Base-by-base conservation (phyloP, 345 rosid species). In the Triadica sebifera region DNA sequence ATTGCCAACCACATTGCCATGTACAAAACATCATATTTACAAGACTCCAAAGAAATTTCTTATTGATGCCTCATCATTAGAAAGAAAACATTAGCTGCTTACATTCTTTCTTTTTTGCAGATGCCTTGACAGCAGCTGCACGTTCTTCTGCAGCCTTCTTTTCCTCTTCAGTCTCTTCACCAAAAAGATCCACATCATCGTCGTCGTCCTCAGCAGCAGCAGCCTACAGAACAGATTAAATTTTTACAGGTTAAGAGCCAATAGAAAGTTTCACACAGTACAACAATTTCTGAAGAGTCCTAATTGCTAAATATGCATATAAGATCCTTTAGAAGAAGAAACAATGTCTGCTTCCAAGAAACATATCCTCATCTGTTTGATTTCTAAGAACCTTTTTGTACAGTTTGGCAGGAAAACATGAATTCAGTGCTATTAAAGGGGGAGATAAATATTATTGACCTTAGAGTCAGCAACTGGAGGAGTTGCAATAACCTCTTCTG, bases 101-200 rank as follows among this genome's bases (percentile, higher is more conserved):
- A 83, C 90, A 80, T 66, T 83, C 90, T 79, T 89, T 91, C 94
- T 89, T 91, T 67, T 88, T 88, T 16, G 73, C 19, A 70, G 88
- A 75, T 19, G 91, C 88, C 80, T 86, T 88, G 10, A 82, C 38
- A 8, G 90, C 58, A 77, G 97, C 90, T 16, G 94, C 93, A 19
- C 95, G 86, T 56, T 86, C 91, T 73, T 92, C 97, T 10, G 93
- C 89, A 74, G 91, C 97, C 85, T 88, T 90, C 89, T 90, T 92
- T 76, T 92, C 97, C 87, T 90, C 97, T 69, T 91, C 97, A 3
- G 94, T 91, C 82, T 91, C 97, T 60, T 91, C 97, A 0, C 97
- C 97, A 70, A 90, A 91, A 50, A 91, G 85, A 79, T 91, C 97
- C 80, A 91, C 93, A 73, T 91, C 97, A 12, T 87, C 90, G 4